Evolutionary conservation across 2,329 filamentous ascomycete species (phyloP), one percentile per base, ranked within the genome.

Genomic region (Fusarium dimerum): DNA sequence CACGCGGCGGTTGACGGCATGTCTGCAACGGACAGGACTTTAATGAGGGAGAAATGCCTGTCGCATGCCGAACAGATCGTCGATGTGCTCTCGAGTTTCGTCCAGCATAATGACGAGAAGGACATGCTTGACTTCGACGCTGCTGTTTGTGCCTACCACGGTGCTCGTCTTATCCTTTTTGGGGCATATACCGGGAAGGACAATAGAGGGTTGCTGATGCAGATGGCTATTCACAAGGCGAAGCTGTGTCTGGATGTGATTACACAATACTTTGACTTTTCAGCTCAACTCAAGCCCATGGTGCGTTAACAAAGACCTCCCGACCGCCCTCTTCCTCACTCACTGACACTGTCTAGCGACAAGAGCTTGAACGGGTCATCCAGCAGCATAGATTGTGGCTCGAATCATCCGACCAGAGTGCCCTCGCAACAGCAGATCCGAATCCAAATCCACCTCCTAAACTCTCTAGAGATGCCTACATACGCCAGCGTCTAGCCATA

Each of bases 81-180:
- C 16, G 65, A 68, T 13, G 49, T 65, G 12, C n/a, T 68, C 9
- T 66, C 70, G 9, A 65, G 64, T 30, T 74, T 75, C 51, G 66
- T 73, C 6, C 60, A 66, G 30, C 52, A 63, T n/a, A 67, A 68
- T 15, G 52, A 65, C 5, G 61, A 60, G 10, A 52, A 54, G 1
- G 57, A 66, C 6, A 65, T 71, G 11, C 62, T 76, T 0, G 73
- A 77, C 47, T 70, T 72, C 32, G 74, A 76, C 41, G 69, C 68
- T 0, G 74, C 74, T 5, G 72, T 77, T 2, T 76, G 74, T 38
- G 73, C 71, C 1, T 77, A 76, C 29, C 73, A 77, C 36, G 68
- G 70, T 5, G 69, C 72, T 1, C 67, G 73, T 1, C 60, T 76
- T 2, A 63, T 76, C 1, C 59, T 75, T 15, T 75, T 73, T 39